These are phyloP conservation scores for Gossypium sturtianum DNA, from an alignment of 345 rosid species.

Conservation along the genomic window DNA sequence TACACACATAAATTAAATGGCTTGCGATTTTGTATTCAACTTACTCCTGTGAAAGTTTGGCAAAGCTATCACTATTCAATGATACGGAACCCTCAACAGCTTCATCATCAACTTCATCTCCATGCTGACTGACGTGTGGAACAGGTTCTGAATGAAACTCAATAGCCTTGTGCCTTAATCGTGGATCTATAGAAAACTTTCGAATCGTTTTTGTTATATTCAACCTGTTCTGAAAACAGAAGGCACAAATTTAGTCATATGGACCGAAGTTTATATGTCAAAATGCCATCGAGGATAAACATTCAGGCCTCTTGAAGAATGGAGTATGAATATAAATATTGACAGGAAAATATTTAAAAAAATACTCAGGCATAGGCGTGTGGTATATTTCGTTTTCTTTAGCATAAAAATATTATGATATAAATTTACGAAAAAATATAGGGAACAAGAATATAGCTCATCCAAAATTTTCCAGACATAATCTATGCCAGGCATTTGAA, in stretches of 20 bases:
- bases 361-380: too few relatives aligned
- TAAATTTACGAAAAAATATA: too few relatives aligned
- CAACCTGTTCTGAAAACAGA: constrained; percentile 84
- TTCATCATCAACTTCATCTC: constrained; percentile 66
- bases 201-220: constrained; percentile 92
- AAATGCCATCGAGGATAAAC: not conserved
- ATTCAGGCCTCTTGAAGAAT: not conserved
- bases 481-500: too few relatives aligned
- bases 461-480: too few relatives aligned
- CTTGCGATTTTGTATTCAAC: constrained; percentile 23
- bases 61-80: constrained; percentile 57
- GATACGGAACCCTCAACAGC: constrained; percentile 51
- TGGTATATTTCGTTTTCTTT: too few relatives aligned
- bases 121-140: constrained; percentile 60
- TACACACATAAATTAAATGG: constrained; percentile 5
- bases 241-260: not conserved
- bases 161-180: constrained; percentile 69
- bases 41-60: constrained; percentile 64
- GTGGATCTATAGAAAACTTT: constrained; percentile 76
- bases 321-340: not conserved
- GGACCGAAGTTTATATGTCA: not conserved
- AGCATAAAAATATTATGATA: too few relatives aligned
- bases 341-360: not conserved
- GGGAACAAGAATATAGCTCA: too few relatives aligned
- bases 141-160: constrained; percentile 72